Conservation (phyloP, 2,329 filamentous ascomycete species). For the Microdochium trichocladiopsis region DNA sequence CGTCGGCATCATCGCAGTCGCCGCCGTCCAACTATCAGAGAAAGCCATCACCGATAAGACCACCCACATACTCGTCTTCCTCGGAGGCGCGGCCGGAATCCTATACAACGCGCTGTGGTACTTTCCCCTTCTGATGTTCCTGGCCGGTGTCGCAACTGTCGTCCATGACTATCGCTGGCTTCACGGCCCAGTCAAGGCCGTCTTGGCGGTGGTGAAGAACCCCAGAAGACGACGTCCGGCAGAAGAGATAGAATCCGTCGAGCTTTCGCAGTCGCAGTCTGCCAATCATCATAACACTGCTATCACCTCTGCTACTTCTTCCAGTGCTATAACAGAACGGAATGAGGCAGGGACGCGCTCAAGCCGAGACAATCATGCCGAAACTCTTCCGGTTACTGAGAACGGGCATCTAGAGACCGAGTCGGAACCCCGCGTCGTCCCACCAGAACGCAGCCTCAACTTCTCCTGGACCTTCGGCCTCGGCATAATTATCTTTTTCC, state of each 20-base stretch:
- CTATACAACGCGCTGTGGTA: slow-evolving; percentile 71
- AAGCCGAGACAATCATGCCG: background rate
- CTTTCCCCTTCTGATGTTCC: slow-evolving; percentile 57
- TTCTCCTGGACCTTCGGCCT: slow-evolving; percentile 39
- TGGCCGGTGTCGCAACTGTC: slow-evolving; percentile 44
- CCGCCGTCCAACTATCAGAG: slow-evolving; percentile 59
- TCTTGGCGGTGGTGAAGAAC: background rate
- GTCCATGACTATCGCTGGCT: slow-evolving; percentile 49
- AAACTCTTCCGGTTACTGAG: too few relatives aligned
- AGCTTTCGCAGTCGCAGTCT: too few relatives aligned
- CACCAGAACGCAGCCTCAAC: slow-evolving; percentile 23
- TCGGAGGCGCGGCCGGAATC: slow-evolving; percentile 56
- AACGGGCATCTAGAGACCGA: background rate
- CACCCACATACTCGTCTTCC: slow-evolving; percentile 56
- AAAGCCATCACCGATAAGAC: slow-evolving; percentile 61
- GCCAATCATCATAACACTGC: too few relatives aligned
- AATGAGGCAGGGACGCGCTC: too few relatives aligned
- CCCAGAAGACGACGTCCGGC: background rate
- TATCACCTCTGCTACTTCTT: too few relatives aligned
- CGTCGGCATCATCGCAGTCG: slow-evolving; percentile 64
- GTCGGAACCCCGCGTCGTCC: slow-evolving; percentile 21
- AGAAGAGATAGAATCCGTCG: slow-evolving; percentile 1
- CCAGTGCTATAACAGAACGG: too few relatives aligned
- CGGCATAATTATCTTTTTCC: slow-evolving; percentile 37
- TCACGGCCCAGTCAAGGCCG: slow-evolving; percentile 22